Conservation (phyloP, 176 grass and related monocot species). For the Oryza longistaminata region DNA sequence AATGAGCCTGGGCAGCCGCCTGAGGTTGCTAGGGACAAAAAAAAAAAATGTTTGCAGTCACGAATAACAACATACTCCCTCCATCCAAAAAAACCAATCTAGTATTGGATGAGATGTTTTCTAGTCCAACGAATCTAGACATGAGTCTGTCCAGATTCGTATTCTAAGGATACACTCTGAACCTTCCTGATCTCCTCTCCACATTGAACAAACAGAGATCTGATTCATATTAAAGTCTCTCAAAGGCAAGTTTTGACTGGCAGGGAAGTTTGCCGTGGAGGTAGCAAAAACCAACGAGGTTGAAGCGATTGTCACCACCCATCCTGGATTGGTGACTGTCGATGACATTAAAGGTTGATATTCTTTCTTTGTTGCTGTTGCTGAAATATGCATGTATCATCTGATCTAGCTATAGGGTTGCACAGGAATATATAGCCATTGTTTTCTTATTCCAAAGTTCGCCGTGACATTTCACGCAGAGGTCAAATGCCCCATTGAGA, state of each 20-base stretch:
- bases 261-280: conserved; percentile 4
- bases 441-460: not conserved
- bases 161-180: too few species aligned
- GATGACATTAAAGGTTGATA: conserved; percentile 14
- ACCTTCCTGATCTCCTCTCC: not conserved
- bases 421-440: too few species aligned
- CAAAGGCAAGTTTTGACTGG: not conserved
- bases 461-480: not conserved
- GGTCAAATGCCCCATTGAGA: not conserved
- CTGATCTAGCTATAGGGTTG: not conserved
- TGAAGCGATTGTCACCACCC: not conserved
- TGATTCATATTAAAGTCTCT: not conserved
- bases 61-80: too few species aligned
- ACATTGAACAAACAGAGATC: not conserved
- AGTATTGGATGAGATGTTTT: too few species aligned
- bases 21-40: too few species aligned
- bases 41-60: too few species aligned
- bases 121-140: too few species aligned
- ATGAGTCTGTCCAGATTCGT: too few species aligned
- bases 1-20: too few species aligned
- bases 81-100: too few species aligned
- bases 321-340: conserved; percentile 7
- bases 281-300: not conserved
- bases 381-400: not conserved
- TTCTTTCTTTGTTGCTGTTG: not conserved